Conservation (phyloP, 495 filamentous ascomycete genomes). For the Penicillium robsamsonii region DNA sequence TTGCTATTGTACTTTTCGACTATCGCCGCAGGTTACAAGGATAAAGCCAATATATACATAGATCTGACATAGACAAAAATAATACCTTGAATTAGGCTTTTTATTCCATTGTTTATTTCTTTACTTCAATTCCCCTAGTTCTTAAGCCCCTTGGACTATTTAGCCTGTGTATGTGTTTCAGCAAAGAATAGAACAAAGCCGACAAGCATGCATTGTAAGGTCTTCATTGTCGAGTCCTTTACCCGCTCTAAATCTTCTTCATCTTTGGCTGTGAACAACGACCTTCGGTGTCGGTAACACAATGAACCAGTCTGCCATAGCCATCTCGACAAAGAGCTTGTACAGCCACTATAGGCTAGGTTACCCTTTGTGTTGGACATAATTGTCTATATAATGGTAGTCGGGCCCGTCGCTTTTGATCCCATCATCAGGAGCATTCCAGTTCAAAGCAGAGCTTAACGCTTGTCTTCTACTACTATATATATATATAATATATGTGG, state of each 20-base stretch:
- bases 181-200: constrained; percentile 2
- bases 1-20: constrained; percentile 11
- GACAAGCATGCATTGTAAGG: neutral
- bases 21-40: constrained; percentile 3
- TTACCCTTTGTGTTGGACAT: neutral
- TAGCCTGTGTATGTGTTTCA: neutral
- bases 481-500: too few relatives aligned
- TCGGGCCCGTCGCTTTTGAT: neutral
- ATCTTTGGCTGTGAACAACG: neutral
- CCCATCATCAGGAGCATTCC: neutral
- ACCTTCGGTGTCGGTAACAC: neutral
- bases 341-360: neutral
- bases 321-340: constrained; percentile 5
- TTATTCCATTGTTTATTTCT: neutral
- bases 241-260: neutral
- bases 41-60: constrained; percentile 20
- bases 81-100: neutral
- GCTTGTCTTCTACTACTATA: neutral
- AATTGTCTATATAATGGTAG: constrained; percentile 12
- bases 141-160: neutral
- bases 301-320: neutral
- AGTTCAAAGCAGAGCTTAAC: neutral
- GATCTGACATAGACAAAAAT: constrained; percentile 15
- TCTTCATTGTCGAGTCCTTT: constrained; percentile 2
- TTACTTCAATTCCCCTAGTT: neutral